Percentiles rank a stretch among this genome's conserved stretches.
These are phyloP conservation scores for Arthrobotrys entomopaga DNA, from an alignment of 2,329 filamentous ascomycete species.

Conservation along the genomic window DNA sequence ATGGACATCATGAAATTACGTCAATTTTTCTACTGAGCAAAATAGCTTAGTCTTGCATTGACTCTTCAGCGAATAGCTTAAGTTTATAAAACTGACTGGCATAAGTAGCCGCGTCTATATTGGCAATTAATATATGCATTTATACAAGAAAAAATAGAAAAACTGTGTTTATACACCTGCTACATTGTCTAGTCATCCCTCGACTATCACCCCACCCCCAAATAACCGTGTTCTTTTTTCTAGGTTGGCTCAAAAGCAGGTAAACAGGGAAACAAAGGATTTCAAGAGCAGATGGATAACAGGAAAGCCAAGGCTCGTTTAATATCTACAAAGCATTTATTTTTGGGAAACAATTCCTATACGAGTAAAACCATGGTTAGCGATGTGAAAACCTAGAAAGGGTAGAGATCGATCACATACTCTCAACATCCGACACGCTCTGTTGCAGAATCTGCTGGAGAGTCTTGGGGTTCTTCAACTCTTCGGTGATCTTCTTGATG, in stretches of 20 bases:
- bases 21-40: too few species aligned
- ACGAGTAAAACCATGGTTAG: slow-evolving; percentile 11
- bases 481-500: slow-evolving; percentile 98
- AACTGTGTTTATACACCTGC: slow-evolving; percentile 53
- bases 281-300: slow-evolving; percentile 3
- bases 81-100: too few species aligned
- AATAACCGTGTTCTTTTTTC: slow-evolving; percentile 27
- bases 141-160: slow-evolving; percentile 31
- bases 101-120: too few species aligned
- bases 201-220: too few species aligned
- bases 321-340: slow-evolving; percentile 17
- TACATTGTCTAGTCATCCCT: slow-evolving; percentile 48
- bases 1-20: too few species aligned
- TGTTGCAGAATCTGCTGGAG: slow-evolving; percentile 98
- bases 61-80: too few species aligned
- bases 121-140: slow-evolving; percentile 36
- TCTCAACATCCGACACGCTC: slow-evolving; percentile 92
- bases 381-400: background rate
- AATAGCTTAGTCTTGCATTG: too few species aligned
- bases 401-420: slow-evolving; percentile 4
- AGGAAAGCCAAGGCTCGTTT: slow-evolving; percentile 4
- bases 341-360: slow-evolving; percentile 54
- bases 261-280: slow-evolving; percentile 18
- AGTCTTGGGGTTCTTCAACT: slow-evolving; percentile 96
- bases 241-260: slow-evolving; percentile 18